These are phyloP conservation scores for Ustilago esculenta DNA, from an alignment of 1,284 basidiomycete species.

Conservation along the genomic window DNA sequence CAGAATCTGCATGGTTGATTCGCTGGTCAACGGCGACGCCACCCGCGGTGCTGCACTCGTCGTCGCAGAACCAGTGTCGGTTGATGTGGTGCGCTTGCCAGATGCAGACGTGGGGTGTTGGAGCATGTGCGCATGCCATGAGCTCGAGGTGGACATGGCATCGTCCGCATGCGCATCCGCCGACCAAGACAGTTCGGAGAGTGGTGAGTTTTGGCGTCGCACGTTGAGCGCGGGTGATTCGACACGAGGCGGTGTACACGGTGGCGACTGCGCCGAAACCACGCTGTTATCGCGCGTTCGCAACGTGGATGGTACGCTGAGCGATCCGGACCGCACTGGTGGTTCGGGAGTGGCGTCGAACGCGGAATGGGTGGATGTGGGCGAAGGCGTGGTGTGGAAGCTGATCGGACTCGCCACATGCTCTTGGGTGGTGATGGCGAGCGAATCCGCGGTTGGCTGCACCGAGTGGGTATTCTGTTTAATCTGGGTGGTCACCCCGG, in stretches of 20 bases:
- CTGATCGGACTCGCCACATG: constrained; percentile 5
- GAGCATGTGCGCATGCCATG: constrained; percentile 51
- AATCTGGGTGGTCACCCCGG: constrained; percentile 34
- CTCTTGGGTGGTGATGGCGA: constrained; percentile 30
- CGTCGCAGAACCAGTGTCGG: too few relatives aligned
- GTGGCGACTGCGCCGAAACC: constrained; percentile 37
- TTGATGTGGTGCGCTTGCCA: too few relatives aligned
- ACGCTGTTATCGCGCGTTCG: constrained; percentile 35
- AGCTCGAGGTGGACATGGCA: constrained; percentile 19
- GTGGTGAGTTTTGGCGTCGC: background rate
- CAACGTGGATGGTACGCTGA: constrained; percentile 20
- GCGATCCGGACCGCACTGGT: constrained; percentile 5
- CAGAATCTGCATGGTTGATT: constrained; percentile 14
- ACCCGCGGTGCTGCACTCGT: background rate
- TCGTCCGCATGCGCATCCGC: constrained; percentile 21
- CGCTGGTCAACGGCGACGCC: constrained; percentile 16
- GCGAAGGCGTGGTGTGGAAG: constrained; percentile 11
- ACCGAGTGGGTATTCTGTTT: constrained; percentile 20
- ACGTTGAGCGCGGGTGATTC: constrained; percentile 13
- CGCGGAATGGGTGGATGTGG: constrained; percentile 4
- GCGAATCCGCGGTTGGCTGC: constrained; percentile 17
- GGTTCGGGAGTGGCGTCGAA: background rate
- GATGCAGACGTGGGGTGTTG: constrained; percentile 14
- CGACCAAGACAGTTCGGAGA: constrained; percentile 1
- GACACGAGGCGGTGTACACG: constrained; percentile 41